Evolutionary conservation across 257 asterid species (phyloP).

Genomic region (Orobanche coerulescens): DNA sequence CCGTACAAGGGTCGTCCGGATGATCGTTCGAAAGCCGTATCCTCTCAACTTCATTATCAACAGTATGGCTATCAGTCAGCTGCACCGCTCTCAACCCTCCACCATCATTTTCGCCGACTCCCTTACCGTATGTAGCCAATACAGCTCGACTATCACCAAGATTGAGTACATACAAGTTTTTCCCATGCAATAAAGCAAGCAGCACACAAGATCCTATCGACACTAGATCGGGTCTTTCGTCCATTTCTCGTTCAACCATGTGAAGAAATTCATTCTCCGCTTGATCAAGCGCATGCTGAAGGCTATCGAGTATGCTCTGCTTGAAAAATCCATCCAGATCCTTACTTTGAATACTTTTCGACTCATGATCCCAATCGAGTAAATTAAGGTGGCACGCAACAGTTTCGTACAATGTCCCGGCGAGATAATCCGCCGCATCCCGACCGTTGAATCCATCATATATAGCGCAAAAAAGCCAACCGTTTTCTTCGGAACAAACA

Average conservation of each 20-base stretch:
- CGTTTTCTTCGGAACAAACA: slow-evolving; percentile 89
- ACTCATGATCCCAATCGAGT: slow-evolving; percentile 52
- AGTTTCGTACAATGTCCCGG: slow-evolving; percentile 77
- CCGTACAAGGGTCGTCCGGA: slow-evolving; percentile 56
- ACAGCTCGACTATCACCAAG: slow-evolving; percentile 97
- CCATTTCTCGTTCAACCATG: slow-evolving; percentile 99
- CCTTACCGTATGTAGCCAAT: slow-evolving; percentile 53
- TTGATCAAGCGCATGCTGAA: slow-evolving; percentile 59
- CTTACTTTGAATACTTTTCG: too few relatives aligned
- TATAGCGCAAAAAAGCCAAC: slow-evolving; percentile 84
- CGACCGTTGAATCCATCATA: slow-evolving; percentile 94
- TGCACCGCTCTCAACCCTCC: slow-evolving; percentile 49
- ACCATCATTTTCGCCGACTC: slow-evolving; percentile 2
- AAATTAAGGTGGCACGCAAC: slow-evolving; percentile 54
- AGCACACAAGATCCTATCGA: slow-evolving; percentile 85
- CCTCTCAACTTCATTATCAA: slow-evolving; percentile 77
- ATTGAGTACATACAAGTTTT: slow-evolving; percentile 63
- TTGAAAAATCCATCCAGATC: slow-evolving; percentile 23
- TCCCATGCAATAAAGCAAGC: slow-evolving; percentile 63
- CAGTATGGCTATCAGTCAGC: slow-evolving; percentile 75
- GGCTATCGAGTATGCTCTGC: slow-evolving; percentile 56
- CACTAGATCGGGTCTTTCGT: slow-evolving; percentile 87
- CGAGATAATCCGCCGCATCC: slow-evolving; percentile 96
- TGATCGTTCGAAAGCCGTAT: slow-evolving; percentile 54
- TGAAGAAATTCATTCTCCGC: slow-evolving; percentile 78